phyloP scores from a whole-genome alignment of 805 yeast species.

The Komagataella populi region DNA sequence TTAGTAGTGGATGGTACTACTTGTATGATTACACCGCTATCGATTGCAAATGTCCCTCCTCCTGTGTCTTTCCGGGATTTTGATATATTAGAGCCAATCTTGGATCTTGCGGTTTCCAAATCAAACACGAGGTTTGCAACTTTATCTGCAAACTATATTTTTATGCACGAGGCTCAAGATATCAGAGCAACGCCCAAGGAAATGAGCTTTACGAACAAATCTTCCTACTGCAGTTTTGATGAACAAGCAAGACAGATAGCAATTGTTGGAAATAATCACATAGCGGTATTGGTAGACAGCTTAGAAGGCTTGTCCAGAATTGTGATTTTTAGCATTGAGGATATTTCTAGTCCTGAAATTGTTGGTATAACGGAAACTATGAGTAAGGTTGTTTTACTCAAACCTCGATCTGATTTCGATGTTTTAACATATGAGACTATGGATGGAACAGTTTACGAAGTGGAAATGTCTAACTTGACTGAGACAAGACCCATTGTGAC shows the following conservation, averaged over 20 bases:
- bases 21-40: conserved; percentile 68
- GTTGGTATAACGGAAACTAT: conserved; percentile 27
- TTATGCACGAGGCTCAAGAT: conserved; percentile 27
- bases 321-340: conserved; percentile 32
- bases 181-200: conserved; percentile 28
- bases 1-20: conserved; percentile 69
- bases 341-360: conserved; percentile 25
- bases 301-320: conserved; percentile 34
- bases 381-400: conserved; percentile 39
- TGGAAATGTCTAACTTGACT: conserved; percentile 14
- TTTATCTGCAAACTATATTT: conserved; percentile 31
- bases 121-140: conserved; percentile 48
- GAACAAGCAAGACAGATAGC: conserved; percentile 54
- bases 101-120: conserved; percentile 51
- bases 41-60: conserved; percentile 86
- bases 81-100: conserved; percentile 36
- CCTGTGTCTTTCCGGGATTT: conserved; percentile 72
- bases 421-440: conserved; percentile 44
- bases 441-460: conserved; percentile 39
- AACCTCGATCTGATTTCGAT: conserved; percentile 38
- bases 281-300: conserved; percentile 49
- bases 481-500: conserved; percentile 22
- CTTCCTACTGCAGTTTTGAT: conserved; percentile 20
- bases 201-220: conserved; percentile 16
- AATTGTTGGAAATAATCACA: conserved; percentile 32